Evolutionary conservation across 352 stramenopile species (phyloP).

Genomic region (Phytophthora vignae): DNA sequence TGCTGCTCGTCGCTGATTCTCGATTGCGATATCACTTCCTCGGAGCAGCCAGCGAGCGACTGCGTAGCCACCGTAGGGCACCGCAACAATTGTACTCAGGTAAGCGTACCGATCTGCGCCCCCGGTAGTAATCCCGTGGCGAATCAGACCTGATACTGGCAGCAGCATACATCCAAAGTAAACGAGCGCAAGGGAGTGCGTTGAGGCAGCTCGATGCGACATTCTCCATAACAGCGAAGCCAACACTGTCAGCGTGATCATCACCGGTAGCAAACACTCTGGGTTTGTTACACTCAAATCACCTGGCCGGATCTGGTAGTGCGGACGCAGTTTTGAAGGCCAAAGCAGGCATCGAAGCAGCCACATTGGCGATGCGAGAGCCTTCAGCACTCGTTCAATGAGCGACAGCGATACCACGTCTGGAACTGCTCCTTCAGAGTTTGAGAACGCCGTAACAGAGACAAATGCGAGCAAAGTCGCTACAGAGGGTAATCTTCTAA

Average conservation of each 20-base stretch:
- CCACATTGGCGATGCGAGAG: constrained; percentile 39
- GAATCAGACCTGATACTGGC: constrained; percentile 62
- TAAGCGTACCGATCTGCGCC: constrained; percentile 68
- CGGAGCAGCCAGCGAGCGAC: constrained; percentile 26
- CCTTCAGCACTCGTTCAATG: constrained; percentile 52
- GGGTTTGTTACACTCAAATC: constrained; percentile 38
- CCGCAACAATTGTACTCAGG: constrained; percentile 46
- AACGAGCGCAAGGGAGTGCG: constrained; percentile 28
- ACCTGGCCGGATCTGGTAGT: constrained; percentile 55
- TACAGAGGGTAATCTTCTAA: constrained; percentile 28
- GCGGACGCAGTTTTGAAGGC: constrained; percentile 49
- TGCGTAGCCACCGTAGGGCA: constrained; percentile 40
- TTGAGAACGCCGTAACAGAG: constrained; percentile 47
- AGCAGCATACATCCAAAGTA: constrained; percentile 56
- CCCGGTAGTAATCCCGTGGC: constrained; percentile 62
- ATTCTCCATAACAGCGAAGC: constrained; percentile 3
- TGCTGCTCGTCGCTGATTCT: background rate
- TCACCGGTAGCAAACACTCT: constrained; percentile 42
- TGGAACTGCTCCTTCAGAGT: constrained; percentile 42
- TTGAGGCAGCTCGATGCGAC: constrained; percentile 7
- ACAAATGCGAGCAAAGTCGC: constrained; percentile 33
- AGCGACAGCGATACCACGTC: constrained; percentile 47
- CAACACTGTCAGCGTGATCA: constrained; percentile 10
- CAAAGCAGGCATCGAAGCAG: constrained; percentile 42
- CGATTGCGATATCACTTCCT: background rate